A percentile compares a stretch with the other conserved stretches of the same genome.
Evolutionary conservation across 2,329 filamentous ascomycete species (phyloP).

Genomic region (Alternaria dauci): DNA sequence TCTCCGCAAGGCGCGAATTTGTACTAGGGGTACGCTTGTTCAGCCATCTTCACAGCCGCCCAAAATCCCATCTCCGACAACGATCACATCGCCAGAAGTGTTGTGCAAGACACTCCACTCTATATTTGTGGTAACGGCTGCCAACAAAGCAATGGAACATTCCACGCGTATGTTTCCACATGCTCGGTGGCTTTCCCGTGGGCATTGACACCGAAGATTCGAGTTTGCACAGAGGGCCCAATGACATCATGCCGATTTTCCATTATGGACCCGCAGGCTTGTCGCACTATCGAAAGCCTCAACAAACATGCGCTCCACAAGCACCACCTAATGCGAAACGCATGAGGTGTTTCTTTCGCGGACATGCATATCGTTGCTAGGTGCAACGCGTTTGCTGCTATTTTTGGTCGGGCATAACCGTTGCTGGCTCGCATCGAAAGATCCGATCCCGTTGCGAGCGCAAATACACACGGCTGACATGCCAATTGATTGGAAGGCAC

Average conservation of each 20-base stretch:
- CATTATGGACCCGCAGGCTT: neutral
- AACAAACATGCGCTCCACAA: slow-evolving; percentile 8
- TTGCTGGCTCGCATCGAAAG: neutral
- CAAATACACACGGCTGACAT: neutral
- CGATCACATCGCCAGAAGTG: neutral
- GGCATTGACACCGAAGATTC: neutral
- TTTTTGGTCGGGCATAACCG: neutral
- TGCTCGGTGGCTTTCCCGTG: neutral
- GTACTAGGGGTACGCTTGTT: neutral
- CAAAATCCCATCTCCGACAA: neutral
- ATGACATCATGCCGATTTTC: slow-evolving; percentile 12
- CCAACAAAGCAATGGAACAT: neutral
- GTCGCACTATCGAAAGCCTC: slow-evolving; percentile 7
- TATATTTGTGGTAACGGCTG: neutral
- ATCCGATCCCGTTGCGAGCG: neutral
- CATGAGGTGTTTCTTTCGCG: slow-evolving; percentile 1
- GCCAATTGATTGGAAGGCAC: neutral
- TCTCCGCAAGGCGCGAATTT: neutral
- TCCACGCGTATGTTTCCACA: slow-evolving; percentile 7
- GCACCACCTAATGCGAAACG: slow-evolving; percentile 1
- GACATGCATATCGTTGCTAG: slow-evolving; percentile 1
- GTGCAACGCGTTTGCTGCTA: slow-evolving; percentile 1
- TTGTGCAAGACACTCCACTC: neutral
- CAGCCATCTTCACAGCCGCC: neutral
- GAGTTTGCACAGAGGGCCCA: neutral